phyloP scores from a whole-genome alignment of 164 flowering plant species.

The Sextonia rubra region DNA sequence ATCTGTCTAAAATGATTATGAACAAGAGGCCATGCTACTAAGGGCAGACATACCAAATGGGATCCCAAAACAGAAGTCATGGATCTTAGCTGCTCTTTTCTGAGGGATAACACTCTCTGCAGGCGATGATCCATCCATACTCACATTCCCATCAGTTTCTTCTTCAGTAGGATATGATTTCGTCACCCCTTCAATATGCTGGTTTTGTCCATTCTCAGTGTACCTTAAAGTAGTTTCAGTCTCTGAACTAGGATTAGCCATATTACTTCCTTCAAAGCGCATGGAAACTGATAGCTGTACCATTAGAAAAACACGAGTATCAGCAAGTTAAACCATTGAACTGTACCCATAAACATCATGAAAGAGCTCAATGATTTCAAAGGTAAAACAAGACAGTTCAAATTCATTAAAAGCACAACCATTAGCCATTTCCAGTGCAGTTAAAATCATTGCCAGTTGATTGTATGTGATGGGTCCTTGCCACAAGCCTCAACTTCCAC shows the following conservation, averaged over 20 bases:
- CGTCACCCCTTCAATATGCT: slow-evolving; percentile 21
- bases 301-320: neutral
- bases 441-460: too few relatives aligned
- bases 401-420: neutral
- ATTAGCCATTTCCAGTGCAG: neutral
- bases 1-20: neutral
- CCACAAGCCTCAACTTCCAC: too few relatives aligned
- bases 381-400: neutral
- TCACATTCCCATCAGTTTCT: slow-evolving; percentile 25
- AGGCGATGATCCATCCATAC: slow-evolving; percentile 15
- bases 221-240: slow-evolving; percentile 24
- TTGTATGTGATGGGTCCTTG: too few relatives aligned
- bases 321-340: neutral
- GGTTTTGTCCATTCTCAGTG: slow-evolving; percentile 28
- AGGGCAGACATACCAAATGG: slow-evolving; percentile 64
- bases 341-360: neutral
- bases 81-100: slow-evolving; percentile 64
- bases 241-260: slow-evolving; percentile 27
- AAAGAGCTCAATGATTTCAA: neutral
- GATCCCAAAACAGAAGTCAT: slow-evolving; percentile 90
- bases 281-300: slow-evolving; percentile 40
- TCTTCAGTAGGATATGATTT: slow-evolving; percentile 28
- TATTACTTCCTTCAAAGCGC: slow-evolving; percentile 40
- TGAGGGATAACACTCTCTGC: slow-evolving; percentile 25
- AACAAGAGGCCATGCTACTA: neutral